A percentile compares a stretch with the other conserved stretches of the same genome.
phyloP scores from a whole-genome alignment of 23 red algal species.

The Gracilaria gracilis region DNA sequence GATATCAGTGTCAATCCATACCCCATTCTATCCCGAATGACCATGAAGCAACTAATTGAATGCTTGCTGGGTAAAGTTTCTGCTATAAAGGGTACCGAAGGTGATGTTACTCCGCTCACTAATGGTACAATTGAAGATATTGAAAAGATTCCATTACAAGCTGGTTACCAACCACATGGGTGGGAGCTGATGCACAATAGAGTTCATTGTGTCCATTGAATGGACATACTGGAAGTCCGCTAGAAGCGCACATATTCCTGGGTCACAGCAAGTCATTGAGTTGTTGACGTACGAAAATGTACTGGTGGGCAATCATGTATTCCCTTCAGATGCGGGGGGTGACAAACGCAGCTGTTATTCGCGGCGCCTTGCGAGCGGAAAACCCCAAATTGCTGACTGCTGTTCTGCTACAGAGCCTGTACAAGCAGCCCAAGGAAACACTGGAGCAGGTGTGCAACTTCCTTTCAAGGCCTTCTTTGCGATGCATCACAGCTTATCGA shows the following conservation, averaged over 20 bases:
- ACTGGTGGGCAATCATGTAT: constrained; percentile 96
- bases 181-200: constrained; percentile 99
- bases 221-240: constrained; percentile 92
- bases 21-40: constrained; percentile 98
- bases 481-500: background rate
- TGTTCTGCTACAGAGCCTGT: constrained; percentile 88
- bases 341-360: constrained; percentile 96
- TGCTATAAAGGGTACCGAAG: no score
- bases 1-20: constrained; percentile 99
- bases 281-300: constrained; percentile 99
- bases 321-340: constrained; percentile 95
- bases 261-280: constrained; percentile 99
- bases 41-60: constrained; percentile 97
- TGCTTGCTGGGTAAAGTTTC: constrained; percentile 93
- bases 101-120: constrained; percentile 96
- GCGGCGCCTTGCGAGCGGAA: constrained; percentile 98
- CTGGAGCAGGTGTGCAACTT: constrained; percentile 79
- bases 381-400: constrained; percentile 95
- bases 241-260: constrained; percentile 98
- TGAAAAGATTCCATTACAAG: constrained; percentile 45
- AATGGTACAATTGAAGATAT: constrained; percentile 93
- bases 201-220: no score
- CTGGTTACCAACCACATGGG: constrained; percentile 96
- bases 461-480: background rate
- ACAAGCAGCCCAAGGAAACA: constrained; percentile 86